A percentile compares a stretch with the other conserved stretches of the same genome.
phyloP scores from a whole-genome alignment of 495 filamentous ascomycete genomes.

The Podospora bellae-mahoneyi region DNA sequence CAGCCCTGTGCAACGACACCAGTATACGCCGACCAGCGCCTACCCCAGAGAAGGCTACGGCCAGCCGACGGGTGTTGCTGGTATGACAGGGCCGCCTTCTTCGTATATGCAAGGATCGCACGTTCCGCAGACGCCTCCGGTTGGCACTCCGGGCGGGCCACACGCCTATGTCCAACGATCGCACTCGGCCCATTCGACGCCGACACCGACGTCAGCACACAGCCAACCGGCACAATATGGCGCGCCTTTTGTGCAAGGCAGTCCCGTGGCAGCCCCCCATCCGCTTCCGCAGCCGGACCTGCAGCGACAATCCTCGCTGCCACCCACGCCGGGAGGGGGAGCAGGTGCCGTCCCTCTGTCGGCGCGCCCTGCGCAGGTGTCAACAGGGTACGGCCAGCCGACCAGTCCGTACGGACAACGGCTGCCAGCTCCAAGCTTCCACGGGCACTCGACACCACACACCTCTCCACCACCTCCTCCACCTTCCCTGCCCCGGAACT shows the following conservation, averaged over 20 bases:
- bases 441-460: conserved; percentile 28
- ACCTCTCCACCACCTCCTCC: conserved; percentile 41
- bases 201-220: conserved; percentile 57
- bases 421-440: conserved; percentile 31
- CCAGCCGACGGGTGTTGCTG: conserved; percentile 36
- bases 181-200: conserved; percentile 50
- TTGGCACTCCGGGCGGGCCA: conserved; percentile 40
- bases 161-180: conserved; percentile 35
- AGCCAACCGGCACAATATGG: conserved; percentile 51
- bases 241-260: conserved; percentile 49
- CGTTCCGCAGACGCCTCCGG: conserved; percentile 51
- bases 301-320: conserved; percentile 51
- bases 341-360: conserved; percentile 47
- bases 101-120: conserved; percentile 45
- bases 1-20: conserved; percentile 48
- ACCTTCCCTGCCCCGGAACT: conserved; percentile 45
- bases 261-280: conserved; percentile 48
- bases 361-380: conserved; percentile 35
- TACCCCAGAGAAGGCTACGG: conserved; percentile 52
- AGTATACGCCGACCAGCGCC: conserved; percentile 40
- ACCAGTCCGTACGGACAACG: conserved; percentile 55
- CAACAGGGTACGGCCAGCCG: conserved; percentile 33
- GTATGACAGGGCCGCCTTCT: conserved; percentile 42
- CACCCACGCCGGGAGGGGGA: conserved; percentile 47
- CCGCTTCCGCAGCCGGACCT: conserved; percentile 44